phyloP scores from a whole-genome alignment of 73 alveolate species.

The Paramecium primaurelia region DNA sequence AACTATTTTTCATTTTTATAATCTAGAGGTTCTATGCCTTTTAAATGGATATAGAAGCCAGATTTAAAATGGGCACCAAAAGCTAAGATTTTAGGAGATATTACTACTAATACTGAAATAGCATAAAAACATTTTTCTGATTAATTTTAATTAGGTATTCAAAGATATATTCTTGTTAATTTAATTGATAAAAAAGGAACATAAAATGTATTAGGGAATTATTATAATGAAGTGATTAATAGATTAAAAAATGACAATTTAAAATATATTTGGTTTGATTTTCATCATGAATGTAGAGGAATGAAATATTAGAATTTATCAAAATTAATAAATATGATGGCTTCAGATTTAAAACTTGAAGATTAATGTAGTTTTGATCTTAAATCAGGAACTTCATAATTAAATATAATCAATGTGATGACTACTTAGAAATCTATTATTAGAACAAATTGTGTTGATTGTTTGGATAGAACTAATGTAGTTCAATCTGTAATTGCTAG shows the following conservation, averaged over 20 bases:
- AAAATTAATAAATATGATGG: conserved; percentile 71
- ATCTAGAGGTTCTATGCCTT: conserved; percentile 64
- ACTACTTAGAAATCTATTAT: conserved; percentile 82
- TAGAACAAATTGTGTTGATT: conserved; percentile 97
- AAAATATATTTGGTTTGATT: conserved; percentile 96
- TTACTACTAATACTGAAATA: conserved; percentile 27
- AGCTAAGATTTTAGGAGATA: conserved; percentile 33
- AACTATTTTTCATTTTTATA: conserved; percentile 14
- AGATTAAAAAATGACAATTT: conserved; percentile 65
- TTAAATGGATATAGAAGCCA: conserved; percentile 55
- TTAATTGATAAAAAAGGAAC: conserved; percentile 58
- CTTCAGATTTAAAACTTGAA: conserved; percentile 54
- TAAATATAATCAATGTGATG: conserved; percentile 36
- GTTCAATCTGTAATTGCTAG: conserved; percentile 84
- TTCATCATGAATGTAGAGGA: conserved; percentile 95
- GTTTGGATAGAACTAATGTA: conserved; percentile 96
- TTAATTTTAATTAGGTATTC: conserved; percentile 31
- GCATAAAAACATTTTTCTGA: conserved; percentile 55
- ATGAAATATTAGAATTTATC: conserved; percentile 92
- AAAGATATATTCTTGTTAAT: conserved; percentile 43
- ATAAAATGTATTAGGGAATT: conserved; percentile 47
- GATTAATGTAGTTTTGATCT: conserved; percentile 62
- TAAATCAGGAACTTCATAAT: neutral
- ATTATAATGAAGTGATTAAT: conserved; percentile 73
- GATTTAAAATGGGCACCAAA: conserved; percentile 62